A percentile compares a stretch with the other conserved stretches of the same genome.
Conservation (phyloP, 2,329 filamentous ascomycete species). For the Nigrospora oryzae region DNA sequence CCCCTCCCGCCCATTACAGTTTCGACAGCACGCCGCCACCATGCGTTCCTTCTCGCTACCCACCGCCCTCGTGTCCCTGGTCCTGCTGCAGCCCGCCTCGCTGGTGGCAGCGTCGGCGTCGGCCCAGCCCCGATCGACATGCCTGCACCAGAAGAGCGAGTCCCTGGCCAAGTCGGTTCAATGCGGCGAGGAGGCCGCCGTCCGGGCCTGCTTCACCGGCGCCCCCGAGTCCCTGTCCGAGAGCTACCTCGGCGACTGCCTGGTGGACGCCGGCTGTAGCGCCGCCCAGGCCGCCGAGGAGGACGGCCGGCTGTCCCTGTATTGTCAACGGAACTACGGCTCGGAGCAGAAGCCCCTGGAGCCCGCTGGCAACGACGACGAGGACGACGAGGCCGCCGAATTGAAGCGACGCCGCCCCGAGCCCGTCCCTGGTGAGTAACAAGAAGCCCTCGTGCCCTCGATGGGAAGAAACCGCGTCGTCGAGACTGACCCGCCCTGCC, state of each 20-base stretch:
- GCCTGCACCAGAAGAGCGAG: constrained; percentile 27
- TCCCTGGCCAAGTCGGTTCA: constrained; percentile 30
- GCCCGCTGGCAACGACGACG: neutral
- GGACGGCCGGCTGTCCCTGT: constrained; percentile 20
- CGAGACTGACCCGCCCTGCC: neutral
- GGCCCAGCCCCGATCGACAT: constrained; percentile 18
- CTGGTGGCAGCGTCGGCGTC: no score
- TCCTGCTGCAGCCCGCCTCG: neutral
- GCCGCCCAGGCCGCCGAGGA: constrained; percentile 23
- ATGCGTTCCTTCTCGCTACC: constrained; percentile 4
- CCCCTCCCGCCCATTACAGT: no score
- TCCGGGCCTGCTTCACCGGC: constrained; percentile 32
- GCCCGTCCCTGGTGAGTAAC: constrained; percentile 11
- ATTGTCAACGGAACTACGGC: constrained; percentile 15
- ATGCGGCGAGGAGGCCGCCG: constrained; percentile 33
- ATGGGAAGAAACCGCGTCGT: no score
- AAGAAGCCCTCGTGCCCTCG: no score
- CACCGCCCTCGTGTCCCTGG: constrained; percentile 2
- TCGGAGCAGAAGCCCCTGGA: neutral
- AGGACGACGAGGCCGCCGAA: constrained; percentile 10
- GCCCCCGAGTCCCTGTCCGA: constrained; percentile 19
- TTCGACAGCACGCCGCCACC: neutral
- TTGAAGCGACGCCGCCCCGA: constrained; percentile 13
- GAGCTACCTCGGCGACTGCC: constrained; percentile 28
- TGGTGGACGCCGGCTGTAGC: constrained; percentile 26